These are phyloP conservation scores for Echium plantagineum DNA, from an alignment of 257 asterid species.

Conservation along the genomic window DNA sequence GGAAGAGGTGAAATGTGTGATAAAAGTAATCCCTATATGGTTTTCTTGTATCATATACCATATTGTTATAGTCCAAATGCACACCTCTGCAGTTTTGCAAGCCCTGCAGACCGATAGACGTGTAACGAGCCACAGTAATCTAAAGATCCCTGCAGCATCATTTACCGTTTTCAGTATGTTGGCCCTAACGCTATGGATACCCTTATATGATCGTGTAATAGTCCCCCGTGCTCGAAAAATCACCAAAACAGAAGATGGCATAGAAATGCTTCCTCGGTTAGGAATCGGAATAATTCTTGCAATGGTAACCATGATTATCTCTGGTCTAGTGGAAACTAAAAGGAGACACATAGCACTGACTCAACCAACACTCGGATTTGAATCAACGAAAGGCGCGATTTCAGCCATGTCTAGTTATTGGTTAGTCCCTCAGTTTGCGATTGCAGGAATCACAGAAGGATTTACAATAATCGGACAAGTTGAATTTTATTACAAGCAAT, in stretches of 20 bases:
- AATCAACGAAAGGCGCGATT: not conserved
- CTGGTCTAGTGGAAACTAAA: slow-evolving; percentile 17
- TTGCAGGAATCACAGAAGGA: too few relatives aligned
- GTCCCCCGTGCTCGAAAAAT: slow-evolving; percentile 14
- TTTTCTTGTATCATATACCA: slow-evolving; percentile 9
- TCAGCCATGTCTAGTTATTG: too few relatives aligned
- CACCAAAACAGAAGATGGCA: slow-evolving; percentile 13
- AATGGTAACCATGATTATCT: slow-evolving; percentile 8
- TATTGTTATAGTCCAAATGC: slow-evolving; percentile 9
- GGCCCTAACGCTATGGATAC: slow-evolving; percentile 21
- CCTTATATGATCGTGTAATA: slow-evolving; percentile 20
- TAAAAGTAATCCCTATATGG: slow-evolving; percentile 24
- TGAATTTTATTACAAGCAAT: too few relatives aligned
- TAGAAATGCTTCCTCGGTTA: slow-evolving; percentile 19
- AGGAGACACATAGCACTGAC: slow-evolving; percentile 15
- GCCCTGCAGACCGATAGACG: slow-evolving; percentile 16
- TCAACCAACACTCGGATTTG: slow-evolving; percentile 11
- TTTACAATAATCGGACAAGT: too few relatives aligned
- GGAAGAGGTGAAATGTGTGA: slow-evolving; percentile 27
- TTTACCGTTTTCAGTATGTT: slow-evolving; percentile 19
- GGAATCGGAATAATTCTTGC: slow-evolving; percentile 22
- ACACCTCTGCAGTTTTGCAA: slow-evolving; percentile 17
- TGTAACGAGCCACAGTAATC: not conserved
- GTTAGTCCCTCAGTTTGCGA: too few relatives aligned
- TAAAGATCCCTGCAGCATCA: slow-evolving; percentile 10